Conservation (phyloP, 129 eudicot genomes). For the Apium graveolens region DNA sequence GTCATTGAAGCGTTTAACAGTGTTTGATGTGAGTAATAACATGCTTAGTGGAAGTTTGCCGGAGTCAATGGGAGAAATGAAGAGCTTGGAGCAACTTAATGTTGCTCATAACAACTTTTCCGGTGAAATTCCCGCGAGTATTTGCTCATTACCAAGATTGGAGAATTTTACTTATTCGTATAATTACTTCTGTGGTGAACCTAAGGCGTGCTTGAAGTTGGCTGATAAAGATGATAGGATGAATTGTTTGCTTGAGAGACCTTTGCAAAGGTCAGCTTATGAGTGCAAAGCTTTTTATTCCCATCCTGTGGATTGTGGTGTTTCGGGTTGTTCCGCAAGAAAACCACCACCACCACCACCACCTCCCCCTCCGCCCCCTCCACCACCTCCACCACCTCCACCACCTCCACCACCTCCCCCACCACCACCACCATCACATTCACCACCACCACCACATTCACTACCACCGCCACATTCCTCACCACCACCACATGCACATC, state of each 20-base stretch:
- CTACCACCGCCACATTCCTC: background rate
- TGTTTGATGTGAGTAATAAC: conserved; percentile 66
- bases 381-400: too few relatives aligned
- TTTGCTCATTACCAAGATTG: conserved; percentile 63
- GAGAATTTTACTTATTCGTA: conserved; percentile 70
- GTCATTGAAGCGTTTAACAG: conserved; percentile 37
- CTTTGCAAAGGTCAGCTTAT: conserved; percentile 36
- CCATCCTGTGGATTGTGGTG: conserved; percentile 48
- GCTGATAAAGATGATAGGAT: conserved; percentile 43
- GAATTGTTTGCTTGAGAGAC: conserved; percentile 57
- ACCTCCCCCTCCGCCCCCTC: too few relatives aligned
- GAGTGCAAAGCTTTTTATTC: conserved; percentile 60
- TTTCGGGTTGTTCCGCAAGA: conserved; percentile 32
- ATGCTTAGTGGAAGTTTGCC: conserved; percentile 53
- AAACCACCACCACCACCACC: conserved; percentile 42
- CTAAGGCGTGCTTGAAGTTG: conserved; percentile 46
- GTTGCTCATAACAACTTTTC: conserved; percentile 60
- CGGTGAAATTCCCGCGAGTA: conserved; percentile 58
- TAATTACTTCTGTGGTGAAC: conserved; percentile 57
- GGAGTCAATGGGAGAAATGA: conserved; percentile 50
- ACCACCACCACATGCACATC: background rate
- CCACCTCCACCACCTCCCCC: conserved; percentile 2
- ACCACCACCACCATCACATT: background rate
- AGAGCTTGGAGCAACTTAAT: conserved; percentile 68
- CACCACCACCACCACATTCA: background rate